Base-by-base conservation (phyloP, 345 rosid genomes). In the Melastoma malabathricum region DNA sequence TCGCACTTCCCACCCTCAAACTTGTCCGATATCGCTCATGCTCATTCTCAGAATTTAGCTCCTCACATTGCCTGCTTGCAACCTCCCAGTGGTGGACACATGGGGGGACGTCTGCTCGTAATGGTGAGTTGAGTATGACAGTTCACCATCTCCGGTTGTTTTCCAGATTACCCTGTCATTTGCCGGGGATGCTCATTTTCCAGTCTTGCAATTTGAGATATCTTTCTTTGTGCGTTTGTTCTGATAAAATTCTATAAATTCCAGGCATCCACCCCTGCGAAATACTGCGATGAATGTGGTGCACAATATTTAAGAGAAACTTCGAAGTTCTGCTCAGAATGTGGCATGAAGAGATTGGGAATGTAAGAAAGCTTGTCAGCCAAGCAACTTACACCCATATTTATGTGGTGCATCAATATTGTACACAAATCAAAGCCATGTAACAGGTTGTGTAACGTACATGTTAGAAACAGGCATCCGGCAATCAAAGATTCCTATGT, bases 241-340 rank as follows among this genome's bases (percentile, higher is more conserved):
- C 43, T 54, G 22, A 43, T 51, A 1, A 29, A 51, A 43, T 34
- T 3, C 41, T 9, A 12, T 12, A 34, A 50, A 43, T 69, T 64
- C 50, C 74, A 83, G 87, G 78, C 80, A 10, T 50, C 76, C 3
- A 62, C 82, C 62, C 88, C 93, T 2, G 87, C 90, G 8, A 89
- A 86, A 62, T 89, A 61, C 56, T 89, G 95, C 45, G 94, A 86
- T 61, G 90, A 86, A 71, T 86, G 98, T 59, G 96, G 98, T 12
- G 75, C 86, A 18, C 81, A 72, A 31, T 90, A 86, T 60, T 15
- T 79, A 44, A 79, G 95, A 71, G 97, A 89, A 56, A 81, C 90
- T 45, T 89, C 95, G 22, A 86, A 89, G 61, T 89, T 81, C 75
- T 89, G 97, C 71, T 86, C 96, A 0, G 96, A 86, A 65, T 89